Percentiles rank a stretch among this genome's conserved stretches.
phyloP scores from a whole-genome alignment of 1,284 basidiomycete species.

The Cryptococcus sp. region DNA sequence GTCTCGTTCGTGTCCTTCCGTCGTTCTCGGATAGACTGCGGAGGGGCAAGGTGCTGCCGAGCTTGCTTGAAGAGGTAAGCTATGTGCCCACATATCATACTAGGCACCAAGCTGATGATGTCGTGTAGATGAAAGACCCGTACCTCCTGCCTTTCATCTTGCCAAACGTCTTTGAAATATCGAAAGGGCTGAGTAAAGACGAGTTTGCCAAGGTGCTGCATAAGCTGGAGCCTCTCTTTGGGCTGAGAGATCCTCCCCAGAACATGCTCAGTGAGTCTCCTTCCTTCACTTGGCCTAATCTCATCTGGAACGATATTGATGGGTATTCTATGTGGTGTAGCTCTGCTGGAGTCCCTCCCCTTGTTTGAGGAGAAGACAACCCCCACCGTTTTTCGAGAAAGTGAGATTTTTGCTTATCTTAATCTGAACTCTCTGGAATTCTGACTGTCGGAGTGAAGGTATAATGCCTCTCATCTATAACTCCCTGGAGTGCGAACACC shows the following conservation, averaged over 20 bases:
- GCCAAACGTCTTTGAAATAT: conserved; percentile 96
- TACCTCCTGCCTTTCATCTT: conserved; percentile 90
- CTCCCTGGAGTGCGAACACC: conserved; percentile 88
- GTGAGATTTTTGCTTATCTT: conserved; percentile 54
- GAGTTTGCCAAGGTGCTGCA: conserved; percentile 82
- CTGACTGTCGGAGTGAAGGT: conserved; percentile 55
- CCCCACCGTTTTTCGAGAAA: conserved; percentile 79
- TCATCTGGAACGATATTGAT: no score
- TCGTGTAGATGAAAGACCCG: conserved; percentile 81
- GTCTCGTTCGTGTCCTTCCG: conserved; percentile 74
- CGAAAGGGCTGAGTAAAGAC: conserved; percentile 67
- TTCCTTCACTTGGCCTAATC: no score
- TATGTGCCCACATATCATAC: not conserved
- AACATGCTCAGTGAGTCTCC: conserved; percentile 70
- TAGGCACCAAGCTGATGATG: conserved; percentile 9
- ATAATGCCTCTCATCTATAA: conserved; percentile 94
- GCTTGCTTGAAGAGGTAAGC: conserved; percentile 83
- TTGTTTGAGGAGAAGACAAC: conserved; percentile 88
- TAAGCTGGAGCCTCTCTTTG: conserved; percentile 84
- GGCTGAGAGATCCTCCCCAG: conserved; percentile 90
- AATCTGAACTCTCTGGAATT: conserved; percentile 2
- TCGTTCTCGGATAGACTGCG: conserved; percentile 84
- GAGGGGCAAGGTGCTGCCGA: conserved; percentile 87
- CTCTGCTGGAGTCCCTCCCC: conserved; percentile 80
- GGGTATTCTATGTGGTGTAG: conserved; percentile 19